Evolutionary conservation across 768 basidiomycete genomes (phyloP), one percentile per base, ranked within the genome.

Genomic region (Agrocybe pediades): DNA sequence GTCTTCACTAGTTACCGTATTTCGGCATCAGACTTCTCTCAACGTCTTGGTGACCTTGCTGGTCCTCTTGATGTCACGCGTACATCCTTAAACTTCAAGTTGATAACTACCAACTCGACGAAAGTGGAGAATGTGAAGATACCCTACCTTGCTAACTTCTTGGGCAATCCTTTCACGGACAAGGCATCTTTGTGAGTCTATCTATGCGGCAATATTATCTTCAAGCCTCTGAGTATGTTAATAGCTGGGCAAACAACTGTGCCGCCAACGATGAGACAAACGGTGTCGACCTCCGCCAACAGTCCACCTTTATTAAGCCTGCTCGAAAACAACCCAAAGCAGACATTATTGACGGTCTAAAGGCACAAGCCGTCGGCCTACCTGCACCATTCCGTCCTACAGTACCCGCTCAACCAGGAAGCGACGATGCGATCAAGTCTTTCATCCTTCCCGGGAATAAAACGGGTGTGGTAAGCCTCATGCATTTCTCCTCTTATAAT

Each of bases 231-330:
- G 29, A 19, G 42, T 21, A 23, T 54, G 23, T 45, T 41, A 21
- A 7, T 58, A 86, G 83, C 74, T 87, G 84, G 84, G 69, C 59
- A 1, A 73, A 69, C 53, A 87, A 87, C 58, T 87, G 85, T 63
- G 82, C 73, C 15, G 82, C 80, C 0, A 81, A 71, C 39, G 53
- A 54, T 26, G 52, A 20, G 5, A 64, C 63, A 6, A 64, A 64
- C 29, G 63, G 63, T 2, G 57, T 62, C 16, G 60, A 64, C 29
- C 9, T 60, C 6, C 55, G 60, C 19, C 44, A 7, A 19, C 54
- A 53, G 30, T 44, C 42, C 46, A 6, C 36, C 17, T 40, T 24
- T 52, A 19, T 15, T 45, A 61, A 44, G 45, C 46, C 19, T 16
- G 23, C 52, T 17, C 51, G 51, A 49, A 71, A 65, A 51, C 68